Evolutionary conservation across 306 rosid genomes (phyloP), one percentile per base, ranked within the genome.

Genomic region (Psophocarpus tetragonolobus): DNA sequence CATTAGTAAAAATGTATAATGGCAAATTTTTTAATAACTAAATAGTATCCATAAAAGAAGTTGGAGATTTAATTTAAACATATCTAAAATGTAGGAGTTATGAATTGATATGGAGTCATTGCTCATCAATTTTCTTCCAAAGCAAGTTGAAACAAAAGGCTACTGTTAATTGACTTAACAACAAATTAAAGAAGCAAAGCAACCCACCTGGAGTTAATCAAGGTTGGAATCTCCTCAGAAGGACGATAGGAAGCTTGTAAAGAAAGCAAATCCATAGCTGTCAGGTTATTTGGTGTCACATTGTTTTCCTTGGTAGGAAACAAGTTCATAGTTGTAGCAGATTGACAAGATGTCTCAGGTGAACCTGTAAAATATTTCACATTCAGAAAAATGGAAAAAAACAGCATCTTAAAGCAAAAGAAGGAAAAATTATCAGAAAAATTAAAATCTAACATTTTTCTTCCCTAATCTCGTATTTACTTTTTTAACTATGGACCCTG

Each of bases 271-370:
- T 68, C 83, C 82, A 56, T 21, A 30, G 80, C 57, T 26, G 82
- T 63, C 18, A 71, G 76, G 72, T 71, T 80, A 68, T 79, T 56
- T 68, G 86, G 67, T 70, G 84, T 14, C 39, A 38, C 9, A 81
- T 78, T 73, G 77, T 76, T 89, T 58, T 87, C 92, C 61, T 75
- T 71, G 57, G 68, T 47, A 24, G 93, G 95, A 81, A 91, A 88
- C 58, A 85, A 74, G 78, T 79, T 83, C 88, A 89, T 77, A 24
- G 87, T 84, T 57, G 88, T 61, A 48, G 83, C 77, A 45, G 86
- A 85, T 39, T 70, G 90, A 60, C 84, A 76, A 18, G 78, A 79
- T 47, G 84, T 84, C 69, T 92, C 98, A 74, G 84, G 65, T 32
- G 85, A 64, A 38, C 90, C 98, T 94, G 76, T 10, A 80, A 83